Base-by-base conservation (phyloP, 129 eudicot genomes). In the Erigeron canadensis region DNA sequence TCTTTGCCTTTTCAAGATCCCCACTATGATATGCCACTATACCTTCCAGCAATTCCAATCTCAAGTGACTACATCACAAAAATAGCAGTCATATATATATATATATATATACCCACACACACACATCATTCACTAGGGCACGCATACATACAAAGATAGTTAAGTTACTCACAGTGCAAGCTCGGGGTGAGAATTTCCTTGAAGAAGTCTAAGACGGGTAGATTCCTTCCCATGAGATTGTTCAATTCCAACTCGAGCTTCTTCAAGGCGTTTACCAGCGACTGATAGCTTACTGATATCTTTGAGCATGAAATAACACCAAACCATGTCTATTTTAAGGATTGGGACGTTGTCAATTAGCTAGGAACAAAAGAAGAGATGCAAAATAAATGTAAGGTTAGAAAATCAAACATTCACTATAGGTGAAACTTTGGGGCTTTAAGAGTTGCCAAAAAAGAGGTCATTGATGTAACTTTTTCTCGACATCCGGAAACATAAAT, bases 221-320 rank as follows among this genome's bases (percentile, higher is more conserved):
- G 91, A 81, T 71, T 87, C 95, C 70, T 93, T 87, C 50, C 98
- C 98, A 59, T 93, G 90, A 73, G 96, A 67, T 34, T 83, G 85
- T 63, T 85, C 90, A 43, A 93, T 84, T 55, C 98, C 98, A 70
- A 76, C 78, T 72, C 96, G 87, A 28, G 98, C 98, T 72, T 89
- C 86, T 73, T 87, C 81, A 59, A 93, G 96, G 62, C 98, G 95
- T 53, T 80, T 77, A 21, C 96, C 98, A 2, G 98, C 98, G 55
- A 81, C 81, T 67, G 96, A 83, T 21, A 93, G 87, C 84, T 84
- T 89, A 61, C 89, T 87, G 63, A 93, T 89, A 72, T 93, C 98
- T 63, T 85, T 88, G 56, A 93, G 98, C 98, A 93, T 93, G 39
- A 89, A 93, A 73, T 93, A 93, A 81, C 98, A 93, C 98, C 98